These are phyloP conservation scores for Ascochyta rabiei DNA, from an alignment of 2,329 filamentous ascomycete genomes.

Conservation along the genomic window DNA sequence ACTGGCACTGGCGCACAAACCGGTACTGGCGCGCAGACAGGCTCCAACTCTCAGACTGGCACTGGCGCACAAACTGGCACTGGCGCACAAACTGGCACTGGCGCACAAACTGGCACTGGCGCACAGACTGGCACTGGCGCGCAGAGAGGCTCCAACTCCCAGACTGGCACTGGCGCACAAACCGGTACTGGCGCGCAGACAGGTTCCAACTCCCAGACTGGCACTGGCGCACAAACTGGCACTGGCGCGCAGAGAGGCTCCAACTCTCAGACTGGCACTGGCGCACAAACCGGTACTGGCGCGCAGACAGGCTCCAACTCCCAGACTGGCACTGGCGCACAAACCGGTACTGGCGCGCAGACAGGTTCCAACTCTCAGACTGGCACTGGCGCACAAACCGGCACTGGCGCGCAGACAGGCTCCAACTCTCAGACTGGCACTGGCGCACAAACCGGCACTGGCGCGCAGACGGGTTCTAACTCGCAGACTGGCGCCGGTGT, in stretches of 20 bases:
- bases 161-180: slow-evolving; percentile 10
- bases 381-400: too few relatives aligned
- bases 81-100: slow-evolving; percentile 12
- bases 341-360: slow-evolving; percentile 4
- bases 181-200: not conserved
- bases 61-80: not conserved
- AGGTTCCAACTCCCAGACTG: slow-evolving; percentile 2
- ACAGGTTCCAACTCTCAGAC: not conserved
- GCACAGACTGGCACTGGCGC: not conserved
- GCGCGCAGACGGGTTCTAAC: not conserved
- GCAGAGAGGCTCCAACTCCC: not conserved
- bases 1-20: not conserved
- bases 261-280: slow-evolving; percentile 5
- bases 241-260: not conserved
- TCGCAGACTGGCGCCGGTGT: not conserved
- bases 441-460: slow-evolving; percentile 1
- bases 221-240: not conserved
- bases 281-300: not conserved
- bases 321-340: slow-evolving; percentile 1
- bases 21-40: not conserved
- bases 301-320: not conserved
- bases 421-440: not conserved
- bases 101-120: not conserved
- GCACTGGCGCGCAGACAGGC: too few relatives aligned
- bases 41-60: not conserved